phyloP scores from a whole-genome alignment of 129 eudicot species.

The Flaveria sonorensis region DNA sequence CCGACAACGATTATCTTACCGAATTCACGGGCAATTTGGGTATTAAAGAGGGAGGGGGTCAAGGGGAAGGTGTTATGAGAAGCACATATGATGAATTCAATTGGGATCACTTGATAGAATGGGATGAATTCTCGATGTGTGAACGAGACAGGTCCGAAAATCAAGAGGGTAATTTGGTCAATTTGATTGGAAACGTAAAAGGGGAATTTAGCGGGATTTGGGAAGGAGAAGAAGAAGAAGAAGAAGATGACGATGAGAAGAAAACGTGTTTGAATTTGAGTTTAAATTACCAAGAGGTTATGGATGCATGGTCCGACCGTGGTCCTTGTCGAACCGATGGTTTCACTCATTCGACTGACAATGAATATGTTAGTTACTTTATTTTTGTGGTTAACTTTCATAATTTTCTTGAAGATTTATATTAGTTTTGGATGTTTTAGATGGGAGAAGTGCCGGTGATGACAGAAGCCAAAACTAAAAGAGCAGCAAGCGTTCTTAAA shows the following conservation, averaged over 20 bases:
- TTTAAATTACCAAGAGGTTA: conserved; percentile 52
- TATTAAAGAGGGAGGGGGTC: conserved; percentile 12
- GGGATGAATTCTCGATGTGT: conserved; percentile 25
- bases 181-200: conserved; percentile 26
- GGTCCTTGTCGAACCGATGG: conserved; percentile 41
- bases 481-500: conserved; percentile 50
- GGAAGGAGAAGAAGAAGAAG: conserved; percentile 32
- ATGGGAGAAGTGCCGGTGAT: conserved; percentile 48
- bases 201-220: conserved; percentile 23
- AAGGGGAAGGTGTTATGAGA: conserved; percentile 20
- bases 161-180: conserved; percentile 17
- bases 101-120: conserved; percentile 35
- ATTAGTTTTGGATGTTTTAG: conserved; percentile 25
- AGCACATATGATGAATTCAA: conserved; percentile 19
- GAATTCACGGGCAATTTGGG: conserved; percentile 24
- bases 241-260: conserved; percentile 27
- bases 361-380: conserved; percentile 34
- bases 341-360: conserved; percentile 25
- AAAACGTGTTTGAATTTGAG: conserved; percentile 36
- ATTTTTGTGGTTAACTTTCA: not conserved
- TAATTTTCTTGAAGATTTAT: not conserved
- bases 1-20: conserved; percentile 5
- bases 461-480: conserved; percentile 42
- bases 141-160: not conserved
- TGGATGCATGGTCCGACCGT: conserved; percentile 54